phyloP scores from a whole-genome alignment of 495 filamentous ascomycete genomes.

The Podospora pseudopauciseta region DNA sequence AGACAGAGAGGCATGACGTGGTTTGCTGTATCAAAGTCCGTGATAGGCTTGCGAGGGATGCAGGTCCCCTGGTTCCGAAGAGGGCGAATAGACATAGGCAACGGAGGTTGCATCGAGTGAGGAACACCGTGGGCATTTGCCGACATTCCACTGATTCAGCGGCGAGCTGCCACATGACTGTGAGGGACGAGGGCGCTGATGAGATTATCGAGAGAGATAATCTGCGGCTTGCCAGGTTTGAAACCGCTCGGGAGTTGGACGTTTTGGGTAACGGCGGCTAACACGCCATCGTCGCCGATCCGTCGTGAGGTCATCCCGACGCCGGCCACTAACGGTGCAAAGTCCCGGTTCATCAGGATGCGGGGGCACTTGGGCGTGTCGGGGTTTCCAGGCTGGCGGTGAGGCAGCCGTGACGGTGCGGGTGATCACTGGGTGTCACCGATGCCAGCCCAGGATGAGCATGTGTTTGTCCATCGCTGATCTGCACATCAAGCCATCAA shows the following conservation, averaged over 20 bases:
- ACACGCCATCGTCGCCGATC: slow-evolving; percentile 21
- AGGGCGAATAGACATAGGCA: background rate
- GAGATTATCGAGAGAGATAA: slow-evolving; percentile 8
- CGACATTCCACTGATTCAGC: slow-evolving; percentile 1
- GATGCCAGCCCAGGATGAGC: background rate
- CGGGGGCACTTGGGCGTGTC: background rate
- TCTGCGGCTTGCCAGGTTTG: slow-evolving; percentile 6
- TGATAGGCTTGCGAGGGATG: background rate
- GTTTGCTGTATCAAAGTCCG: background rate
- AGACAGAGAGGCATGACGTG: background rate
- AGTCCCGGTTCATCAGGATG: background rate
- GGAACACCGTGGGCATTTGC: background rate
- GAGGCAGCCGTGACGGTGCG: slow-evolving; percentile 1
- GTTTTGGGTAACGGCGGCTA: slow-evolving; percentile 18
- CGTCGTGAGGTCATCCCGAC: slow-evolving; percentile 9
- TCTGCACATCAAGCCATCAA: slow-evolving; percentile 7
- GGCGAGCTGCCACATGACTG: background rate
- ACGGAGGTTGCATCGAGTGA: background rate
- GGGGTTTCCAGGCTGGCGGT: background rate
- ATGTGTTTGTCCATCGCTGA: background rate
- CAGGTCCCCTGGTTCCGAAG: background rate
- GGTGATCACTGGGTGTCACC: background rate
- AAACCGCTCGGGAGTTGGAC: slow-evolving; percentile 12
- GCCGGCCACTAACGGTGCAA: slow-evolving; percentile 9
- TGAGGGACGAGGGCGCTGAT: background rate